Evolutionary conservation across 148 eudicot species (phyloP).

Genomic region (Dianthus caryophyllus): DNA sequence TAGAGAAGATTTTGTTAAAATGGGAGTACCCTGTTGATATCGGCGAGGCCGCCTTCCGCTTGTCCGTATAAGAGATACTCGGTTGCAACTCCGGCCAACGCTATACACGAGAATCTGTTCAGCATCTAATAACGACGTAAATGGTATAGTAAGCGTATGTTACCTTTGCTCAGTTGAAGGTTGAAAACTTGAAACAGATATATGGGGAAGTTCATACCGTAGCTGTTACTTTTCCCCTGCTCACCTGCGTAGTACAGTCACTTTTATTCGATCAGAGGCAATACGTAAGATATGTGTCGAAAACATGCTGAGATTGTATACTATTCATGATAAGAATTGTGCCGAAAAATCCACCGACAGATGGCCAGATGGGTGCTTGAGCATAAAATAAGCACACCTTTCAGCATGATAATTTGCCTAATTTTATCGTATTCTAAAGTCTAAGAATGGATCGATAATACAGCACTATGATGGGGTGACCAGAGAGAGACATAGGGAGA

Average conservation of each 20-base stretch:
- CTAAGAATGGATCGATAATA: no score
- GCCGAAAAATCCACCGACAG: not conserved
- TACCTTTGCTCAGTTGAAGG: not conserved
- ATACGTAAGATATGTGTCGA: not conserved
- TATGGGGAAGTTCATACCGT: conserved; percentile 35
- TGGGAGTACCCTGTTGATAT: conserved; percentile 60
- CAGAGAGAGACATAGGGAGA: not conserved
- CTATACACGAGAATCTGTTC: conserved; percentile 92
- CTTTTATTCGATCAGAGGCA: not conserved
- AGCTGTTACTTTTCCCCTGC: conserved; percentile 66
- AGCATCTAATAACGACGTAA: conserved; percentile 48
- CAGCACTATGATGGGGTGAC: no score
- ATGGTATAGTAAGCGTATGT: conserved; percentile 10
- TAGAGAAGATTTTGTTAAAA: not conserved
- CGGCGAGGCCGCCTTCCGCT: conserved; percentile 91
- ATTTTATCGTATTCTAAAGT: not conserved
- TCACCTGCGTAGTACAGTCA: conserved; percentile 47
- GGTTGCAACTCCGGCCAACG: conserved; percentile 90
- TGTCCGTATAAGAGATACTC: conserved; percentile 79
- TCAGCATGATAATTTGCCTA: not conserved
- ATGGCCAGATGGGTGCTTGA: not conserved
- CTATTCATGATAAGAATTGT: not conserved
- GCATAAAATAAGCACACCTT: not conserved
- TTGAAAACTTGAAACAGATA: not conserved
- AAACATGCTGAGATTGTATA: not conserved